Evolutionary conservation across 345 rosid species (phyloP), one percentile per base, ranked within the genome.

Genomic region (Bruguiera sexangula): DNA sequence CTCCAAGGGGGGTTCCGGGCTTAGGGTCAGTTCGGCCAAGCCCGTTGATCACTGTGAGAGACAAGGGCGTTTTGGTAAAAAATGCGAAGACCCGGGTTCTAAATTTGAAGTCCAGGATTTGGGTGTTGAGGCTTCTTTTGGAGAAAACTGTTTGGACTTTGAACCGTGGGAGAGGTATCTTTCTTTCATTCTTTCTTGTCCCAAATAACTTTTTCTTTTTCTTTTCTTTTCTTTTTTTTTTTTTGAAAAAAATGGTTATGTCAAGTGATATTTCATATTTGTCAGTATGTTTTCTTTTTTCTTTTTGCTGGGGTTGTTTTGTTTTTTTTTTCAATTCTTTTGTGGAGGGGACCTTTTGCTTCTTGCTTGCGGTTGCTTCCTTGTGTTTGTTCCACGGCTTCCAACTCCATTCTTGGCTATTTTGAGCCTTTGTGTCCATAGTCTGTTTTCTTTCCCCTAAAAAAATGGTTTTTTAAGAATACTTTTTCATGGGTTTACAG

Each of bases 151-250:
- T 60, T 70, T 79, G 72, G 81, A 82, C 61, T 82, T 70, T 73
- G 89, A 84, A 61, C 60, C 75, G 62, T 82, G 82, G 69, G 79
- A 80, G 62, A 86, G 93, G 90, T 85, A 76, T 43, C 32, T 37
- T 20, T 66, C 3, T 21, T 16, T n/a, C 19, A 29, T 24, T 59
- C 6, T 32, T 39, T 0, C 5, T 2, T 30, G 19, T 20, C 7
- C 21, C 16, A 13, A 39, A 29, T 39, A 36, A 9, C 4, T 3
- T 36, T 69, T 67, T 56, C 13, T 39, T 62, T n/a, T 50, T 69
- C 64, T 50, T 27, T 53, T 67, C 11, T 48, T 19, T 36, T 34
- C 64, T 50, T 27, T 53, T 67, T 19, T 48, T 19, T 36, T 34
- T 15, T 52, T 53, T 30, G 4, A 6, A 6, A 37, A 37, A 15